phyloP scores from a whole-genome alignment of 1,284 basidiomycete species.

The Volvariella volvacea region DNA sequence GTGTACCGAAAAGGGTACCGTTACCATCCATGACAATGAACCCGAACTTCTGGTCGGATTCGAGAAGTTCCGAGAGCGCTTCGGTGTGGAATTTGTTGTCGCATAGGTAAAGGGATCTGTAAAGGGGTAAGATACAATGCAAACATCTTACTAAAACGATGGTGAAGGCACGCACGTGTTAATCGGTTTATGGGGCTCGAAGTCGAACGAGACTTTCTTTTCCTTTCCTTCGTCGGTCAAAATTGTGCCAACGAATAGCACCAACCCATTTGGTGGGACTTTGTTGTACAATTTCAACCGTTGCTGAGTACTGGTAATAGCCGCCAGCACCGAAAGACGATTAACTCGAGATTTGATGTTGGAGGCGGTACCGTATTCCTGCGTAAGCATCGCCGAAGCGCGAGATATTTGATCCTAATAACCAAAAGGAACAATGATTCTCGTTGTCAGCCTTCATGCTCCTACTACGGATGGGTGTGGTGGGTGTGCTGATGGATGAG shows the following conservation, averaged over 20 bases:
- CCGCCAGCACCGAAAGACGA: slow-evolving; percentile 93
- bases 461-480: too few species aligned
- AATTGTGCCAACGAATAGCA: slow-evolving; percentile 96
- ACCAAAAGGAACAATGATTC: slow-evolving; percentile 11
- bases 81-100: slow-evolving; percentile 99
- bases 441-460: background rate
- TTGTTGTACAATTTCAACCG: slow-evolving; percentile 94
- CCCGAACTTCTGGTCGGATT: slow-evolving; percentile 96
- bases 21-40: slow-evolving; percentile 99
- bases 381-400: slow-evolving; percentile 91
- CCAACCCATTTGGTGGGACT: slow-evolving; percentile 94
- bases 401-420: slow-evolving; percentile 93
- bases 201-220: slow-evolving; percentile 97
- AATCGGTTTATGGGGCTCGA: slow-evolving; percentile 97
- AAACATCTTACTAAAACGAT: slow-evolving; percentile 8
- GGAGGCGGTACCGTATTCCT: slow-evolving; percentile 96
- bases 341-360: slow-evolving; percentile 99
- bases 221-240: slow-evolving; percentile 98
- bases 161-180: slow-evolving; percentile 66
- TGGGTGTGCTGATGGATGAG: too few species aligned
- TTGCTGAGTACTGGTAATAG: slow-evolving; percentile 99
- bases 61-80: slow-evolving; percentile 92
- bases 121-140: background rate
- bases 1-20: slow-evolving; percentile 92
- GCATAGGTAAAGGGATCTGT: slow-evolving; percentile 94